Evolutionary conservation across 1,284 basidiomycete species (phyloP), one percentile per base, ranked within the genome.

Genomic region (Kalmanozyma brasiliensis): DNA sequence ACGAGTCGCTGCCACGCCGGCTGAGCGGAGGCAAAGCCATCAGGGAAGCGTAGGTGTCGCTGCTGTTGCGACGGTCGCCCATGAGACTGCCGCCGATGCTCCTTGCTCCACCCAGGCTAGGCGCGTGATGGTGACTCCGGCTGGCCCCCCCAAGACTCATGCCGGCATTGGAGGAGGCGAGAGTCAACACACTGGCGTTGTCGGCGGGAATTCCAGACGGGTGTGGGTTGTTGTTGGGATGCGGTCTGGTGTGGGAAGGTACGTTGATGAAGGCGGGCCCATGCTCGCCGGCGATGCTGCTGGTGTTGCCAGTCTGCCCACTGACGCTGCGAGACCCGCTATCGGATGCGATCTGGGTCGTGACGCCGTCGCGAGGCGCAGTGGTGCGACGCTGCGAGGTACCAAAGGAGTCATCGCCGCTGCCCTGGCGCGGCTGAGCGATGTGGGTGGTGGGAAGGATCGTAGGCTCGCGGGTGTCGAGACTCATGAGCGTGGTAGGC

Each of bases 171-270:
- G 92, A 94, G 13, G 92, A 94, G 4, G 94, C 94, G 11, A 98
- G 87, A 0, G 94, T 98, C 41, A 97, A 85, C 46, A 94, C 85
- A 4, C 91, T 94, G 0, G 94, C 94, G 78, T 98, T 94, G 79
- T 95, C 93, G 22, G 89, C 85, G 0, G 94, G 94, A 10, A 92
- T 90, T 2, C 91, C 92, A 7, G 90, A 89, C 14, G 95, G 95
- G 19, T 91, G 88, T 3, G 94, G 94, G 81, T 98, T 98, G 83
- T 97, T 93, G 48, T 92, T 88, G 3, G 94, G 95, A 83, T 98
- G 94, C 63, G 93, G 93, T 8, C 88, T 85, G 0, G 93, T 92
- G 81, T 94, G 92, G 36, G 90, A 86, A 0, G 95, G 95, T 6
- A 78, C 69, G 19, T 64, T 71, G 43, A 74, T 52, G 45, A 65